phyloP scores from a whole-genome alignment of 2,329 filamentous ascomycete species.

The Tympanopsis confertula region DNA sequence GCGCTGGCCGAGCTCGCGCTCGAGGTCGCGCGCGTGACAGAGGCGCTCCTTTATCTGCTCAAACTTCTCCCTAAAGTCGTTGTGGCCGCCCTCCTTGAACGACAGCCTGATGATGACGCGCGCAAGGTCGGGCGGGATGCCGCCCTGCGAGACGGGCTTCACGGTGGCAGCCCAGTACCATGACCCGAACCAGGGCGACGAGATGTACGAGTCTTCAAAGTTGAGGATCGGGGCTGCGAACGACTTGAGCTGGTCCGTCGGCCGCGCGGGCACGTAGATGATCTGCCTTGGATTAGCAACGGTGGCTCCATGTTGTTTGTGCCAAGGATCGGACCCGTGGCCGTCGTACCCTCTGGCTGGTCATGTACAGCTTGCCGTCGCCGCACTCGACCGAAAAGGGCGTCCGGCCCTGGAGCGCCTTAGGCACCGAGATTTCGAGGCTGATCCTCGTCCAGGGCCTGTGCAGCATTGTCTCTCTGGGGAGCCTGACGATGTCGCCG shows the following conservation, averaged over 20 bases:
- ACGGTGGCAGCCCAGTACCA: slow-evolving; percentile 80
- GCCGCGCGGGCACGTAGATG: slow-evolving; percentile 70
- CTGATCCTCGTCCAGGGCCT: slow-evolving; percentile 70
- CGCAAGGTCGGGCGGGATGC: slow-evolving; percentile 63
- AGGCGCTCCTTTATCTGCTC: slow-evolving; percentile 76
- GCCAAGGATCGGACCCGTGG: not conserved
- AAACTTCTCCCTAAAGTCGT: slow-evolving; percentile 75
- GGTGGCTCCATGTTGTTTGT: not conserved
- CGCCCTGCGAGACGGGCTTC: slow-evolving; percentile 71
- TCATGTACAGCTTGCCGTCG: slow-evolving; percentile 67
- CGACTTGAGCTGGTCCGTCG: slow-evolving; percentile 64
- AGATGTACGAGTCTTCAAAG: slow-evolving; percentile 74
- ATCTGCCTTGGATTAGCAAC: slow-evolving; percentile 41
- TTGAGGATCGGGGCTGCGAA: slow-evolving; percentile 84
- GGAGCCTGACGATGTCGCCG: slow-evolving; percentile 69
- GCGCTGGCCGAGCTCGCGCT: slow-evolving; percentile 52
- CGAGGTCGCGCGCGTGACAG: slow-evolving; percentile 67
- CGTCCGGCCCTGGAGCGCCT: slow-evolving; percentile 49
- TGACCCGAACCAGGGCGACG: slow-evolving; percentile 81
- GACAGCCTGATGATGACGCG: slow-evolving; percentile 73
- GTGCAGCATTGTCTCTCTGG: slow-evolving; percentile 71
- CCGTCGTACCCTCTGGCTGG: slow-evolving; percentile 69
- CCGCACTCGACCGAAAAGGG: slow-evolving; percentile 62
- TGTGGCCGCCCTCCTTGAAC: slow-evolving; percentile 92
- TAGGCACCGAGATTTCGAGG: slow-evolving; percentile 62